These are phyloP conservation scores for Arachis monticola DNA, from an alignment of 331 rosid genomes.

Conservation along the genomic window DNA sequence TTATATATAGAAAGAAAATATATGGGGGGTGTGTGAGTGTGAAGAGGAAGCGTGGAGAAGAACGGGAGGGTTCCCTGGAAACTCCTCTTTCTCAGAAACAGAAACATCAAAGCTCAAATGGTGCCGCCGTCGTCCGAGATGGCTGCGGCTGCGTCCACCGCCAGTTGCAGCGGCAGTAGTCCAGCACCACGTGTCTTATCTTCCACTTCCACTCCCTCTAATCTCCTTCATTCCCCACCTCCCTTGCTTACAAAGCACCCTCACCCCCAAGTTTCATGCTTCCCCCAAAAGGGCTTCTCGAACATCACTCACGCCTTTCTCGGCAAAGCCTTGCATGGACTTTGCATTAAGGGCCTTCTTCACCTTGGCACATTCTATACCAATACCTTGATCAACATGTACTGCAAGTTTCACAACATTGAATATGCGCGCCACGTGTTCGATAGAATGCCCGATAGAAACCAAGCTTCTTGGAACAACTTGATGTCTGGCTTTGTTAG, in stretches of 20 bases:
- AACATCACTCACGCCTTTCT: slow-evolving; percentile 56
- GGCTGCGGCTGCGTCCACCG: too few relatives aligned
- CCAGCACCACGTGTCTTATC: too few relatives aligned
- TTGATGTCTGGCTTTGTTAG: slow-evolving; percentile 83
- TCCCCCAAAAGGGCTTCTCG: slow-evolving; percentile 76
- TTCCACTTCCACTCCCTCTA: slow-evolving; percentile 33
- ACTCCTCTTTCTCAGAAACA: too few relatives aligned
- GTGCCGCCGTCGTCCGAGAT: too few relatives aligned
- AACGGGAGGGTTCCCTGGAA: too few relatives aligned
- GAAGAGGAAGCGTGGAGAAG: too few relatives aligned
- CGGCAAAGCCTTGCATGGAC: slow-evolving; percentile 75
- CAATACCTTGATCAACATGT: slow-evolving; percentile 78
- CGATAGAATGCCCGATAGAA: slow-evolving; percentile 63
- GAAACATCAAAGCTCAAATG: too few relatives aligned
- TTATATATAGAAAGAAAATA: too few relatives aligned
- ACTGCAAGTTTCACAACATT: slow-evolving; percentile 65
- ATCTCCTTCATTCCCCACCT: slow-evolving; percentile 33
- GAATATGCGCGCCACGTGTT: slow-evolving; percentile 61
- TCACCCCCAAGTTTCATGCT: slow-evolving; percentile 67
- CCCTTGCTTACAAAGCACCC: slow-evolving; percentile 54
- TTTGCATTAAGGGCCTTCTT: slow-evolving; percentile 63
- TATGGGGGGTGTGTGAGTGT: too few relatives aligned
- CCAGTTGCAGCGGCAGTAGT: too few relatives aligned
- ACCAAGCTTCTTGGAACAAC: slow-evolving; percentile 91
- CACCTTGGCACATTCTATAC: slow-evolving; percentile 54